Evolutionary conservation across 2,329 filamentous ascomycete genomes (phyloP).

Genomic region (Chrysoporthe austroafricana): DNA sequence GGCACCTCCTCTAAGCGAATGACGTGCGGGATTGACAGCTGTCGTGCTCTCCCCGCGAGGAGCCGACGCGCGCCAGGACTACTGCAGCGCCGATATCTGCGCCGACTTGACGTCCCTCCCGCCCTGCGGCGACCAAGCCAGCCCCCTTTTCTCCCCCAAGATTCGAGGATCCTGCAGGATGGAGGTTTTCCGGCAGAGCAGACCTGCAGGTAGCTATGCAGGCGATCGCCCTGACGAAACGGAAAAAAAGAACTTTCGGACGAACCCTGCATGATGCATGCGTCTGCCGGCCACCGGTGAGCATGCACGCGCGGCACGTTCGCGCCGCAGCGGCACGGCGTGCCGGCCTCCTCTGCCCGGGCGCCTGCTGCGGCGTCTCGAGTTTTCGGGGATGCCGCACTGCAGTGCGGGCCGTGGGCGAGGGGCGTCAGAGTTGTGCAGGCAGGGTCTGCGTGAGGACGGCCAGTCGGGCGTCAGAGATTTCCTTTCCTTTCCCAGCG

Average conservation of each 20-base stretch:
- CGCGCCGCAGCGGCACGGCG: background rate
- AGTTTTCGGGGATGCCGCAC: background rate
- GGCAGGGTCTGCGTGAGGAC: too few species aligned
- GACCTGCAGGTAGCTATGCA: background rate
- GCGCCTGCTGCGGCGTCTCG: slow-evolving; percentile 8
- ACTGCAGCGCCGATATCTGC: too few species aligned
- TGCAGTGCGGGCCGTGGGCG: background rate
- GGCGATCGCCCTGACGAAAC: background rate
- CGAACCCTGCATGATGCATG: slow-evolving; percentile 4
- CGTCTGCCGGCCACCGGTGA: slow-evolving; percentile 1
- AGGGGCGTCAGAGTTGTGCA: background rate
- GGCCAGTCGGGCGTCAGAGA: too few species aligned
- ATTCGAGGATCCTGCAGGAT: background rate
- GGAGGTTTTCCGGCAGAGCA: background rate
- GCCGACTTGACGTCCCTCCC: too few species aligned
- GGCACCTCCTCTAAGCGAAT: slow-evolving; percentile 9
- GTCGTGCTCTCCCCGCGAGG: background rate
- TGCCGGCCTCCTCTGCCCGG: background rate
- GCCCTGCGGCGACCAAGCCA: background rate
- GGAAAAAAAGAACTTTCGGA: background rate
- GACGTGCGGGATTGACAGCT: slow-evolving; percentile 15
- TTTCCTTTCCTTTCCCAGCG: background rate
- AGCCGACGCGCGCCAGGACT: background rate
- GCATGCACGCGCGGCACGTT: background rate
- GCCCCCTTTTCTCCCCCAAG: too few species aligned